These are phyloP conservation scores for Penicillium decumbens DNA, from an alignment of 2,329 filamentous ascomycete genomes.

Conservation along the genomic window DNA sequence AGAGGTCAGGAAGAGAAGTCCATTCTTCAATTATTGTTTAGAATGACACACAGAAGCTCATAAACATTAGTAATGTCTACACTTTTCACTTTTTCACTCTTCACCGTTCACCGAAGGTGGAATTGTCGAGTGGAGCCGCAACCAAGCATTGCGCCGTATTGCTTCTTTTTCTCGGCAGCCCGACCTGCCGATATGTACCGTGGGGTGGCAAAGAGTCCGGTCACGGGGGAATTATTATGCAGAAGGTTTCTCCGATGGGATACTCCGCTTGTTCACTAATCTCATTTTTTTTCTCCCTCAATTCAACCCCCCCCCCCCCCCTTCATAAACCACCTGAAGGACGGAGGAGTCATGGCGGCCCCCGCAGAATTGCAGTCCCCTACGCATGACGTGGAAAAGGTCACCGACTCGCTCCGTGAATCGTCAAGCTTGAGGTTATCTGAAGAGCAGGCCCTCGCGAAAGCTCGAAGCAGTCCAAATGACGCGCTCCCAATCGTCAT, in stretches of 20 bases:
- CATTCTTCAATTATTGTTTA: background rate
- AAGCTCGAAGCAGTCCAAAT: slow-evolving; percentile 21
- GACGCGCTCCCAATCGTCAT: slow-evolving; percentile 23
- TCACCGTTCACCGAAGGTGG: slow-evolving; percentile 1
- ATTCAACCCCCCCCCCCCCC: too few relatives aligned
- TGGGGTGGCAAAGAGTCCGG: background rate
- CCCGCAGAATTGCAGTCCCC: background rate
- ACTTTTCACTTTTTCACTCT: too few relatives aligned
- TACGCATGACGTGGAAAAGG: slow-evolving; percentile 13
- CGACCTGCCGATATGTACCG: background rate
- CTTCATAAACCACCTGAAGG: background rate
- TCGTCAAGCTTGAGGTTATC: slow-evolving; percentile 15
- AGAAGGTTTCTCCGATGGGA: background rate
- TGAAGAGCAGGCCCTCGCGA: slow-evolving; percentile 24
- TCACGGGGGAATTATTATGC: background rate
- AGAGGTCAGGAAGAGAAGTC: background rate
- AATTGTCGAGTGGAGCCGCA: slow-evolving; percentile 4
- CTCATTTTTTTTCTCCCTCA: background rate
- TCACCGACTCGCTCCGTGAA: slow-evolving; percentile 11
- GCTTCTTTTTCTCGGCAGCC: slow-evolving; percentile 8
- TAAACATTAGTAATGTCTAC: background rate
- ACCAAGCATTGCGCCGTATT: slow-evolving; percentile 5
- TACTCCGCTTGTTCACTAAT: background rate
- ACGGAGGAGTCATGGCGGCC: slow-evolving; percentile 3
- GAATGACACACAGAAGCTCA: background rate